These are phyloP conservation scores for Phtheirospermum japonicum DNA, from an alignment of 257 asterid genomes.

Conservation along the genomic window DNA sequence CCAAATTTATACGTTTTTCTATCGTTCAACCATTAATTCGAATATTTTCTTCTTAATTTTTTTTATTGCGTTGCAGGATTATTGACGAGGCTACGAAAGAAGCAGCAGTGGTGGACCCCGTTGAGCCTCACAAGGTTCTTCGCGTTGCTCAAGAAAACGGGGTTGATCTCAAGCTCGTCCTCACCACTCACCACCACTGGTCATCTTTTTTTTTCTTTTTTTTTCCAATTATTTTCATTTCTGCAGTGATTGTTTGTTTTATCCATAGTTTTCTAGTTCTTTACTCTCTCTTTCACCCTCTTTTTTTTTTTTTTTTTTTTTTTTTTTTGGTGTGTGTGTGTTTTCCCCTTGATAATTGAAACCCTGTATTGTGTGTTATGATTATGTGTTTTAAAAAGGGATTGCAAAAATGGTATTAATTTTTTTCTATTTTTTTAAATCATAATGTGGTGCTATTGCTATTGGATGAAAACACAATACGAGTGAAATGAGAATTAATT, in stretches of 20 bases:
- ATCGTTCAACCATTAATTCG: not conserved
- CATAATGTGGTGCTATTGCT: not conserved
- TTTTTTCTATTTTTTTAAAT: not conserved
- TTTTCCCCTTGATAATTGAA: not conserved
- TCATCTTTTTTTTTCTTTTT: slow-evolving; percentile 11
- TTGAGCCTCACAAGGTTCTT: slow-evolving; percentile 78
- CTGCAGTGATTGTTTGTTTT: not conserved
- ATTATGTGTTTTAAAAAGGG: not conserved
- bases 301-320: too few species aligned
- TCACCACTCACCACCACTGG: slow-evolving; percentile 99
- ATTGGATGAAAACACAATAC: not conserved
- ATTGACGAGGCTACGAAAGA: slow-evolving; percentile 71
- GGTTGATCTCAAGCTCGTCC: slow-evolving; percentile 66
- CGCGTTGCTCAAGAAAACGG: slow-evolving; percentile 76
- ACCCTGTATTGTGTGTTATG: not conserved
- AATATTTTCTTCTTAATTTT: not conserved
- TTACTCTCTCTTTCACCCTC: too few species aligned
- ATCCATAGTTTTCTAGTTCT: not conserved
- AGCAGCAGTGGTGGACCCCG: slow-evolving; percentile 94
- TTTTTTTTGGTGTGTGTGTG: too few species aligned
- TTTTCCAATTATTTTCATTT: slow-evolving; percentile 8
- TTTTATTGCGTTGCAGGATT: slow-evolving; percentile 35
- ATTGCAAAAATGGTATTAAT: not conserved
- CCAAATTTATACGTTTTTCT: not conserved
- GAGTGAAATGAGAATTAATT: slow-evolving; percentile 3